Evolutionary conservation across 2,329 filamentous ascomycete species (phyloP).

Genomic region (Sphaerulina vaccinii): DNA sequence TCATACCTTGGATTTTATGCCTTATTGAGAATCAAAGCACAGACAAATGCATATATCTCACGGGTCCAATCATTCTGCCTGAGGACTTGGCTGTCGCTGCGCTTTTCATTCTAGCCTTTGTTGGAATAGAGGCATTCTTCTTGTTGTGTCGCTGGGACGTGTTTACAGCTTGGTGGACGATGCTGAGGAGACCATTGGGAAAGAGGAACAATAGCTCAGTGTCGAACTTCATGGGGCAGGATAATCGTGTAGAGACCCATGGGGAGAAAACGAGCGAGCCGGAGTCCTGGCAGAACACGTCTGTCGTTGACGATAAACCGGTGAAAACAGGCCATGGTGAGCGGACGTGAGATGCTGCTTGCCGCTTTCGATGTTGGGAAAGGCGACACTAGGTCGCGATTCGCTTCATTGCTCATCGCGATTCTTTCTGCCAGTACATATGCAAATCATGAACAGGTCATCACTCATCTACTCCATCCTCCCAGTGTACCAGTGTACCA

Average conservation of each 20-base stretch:
- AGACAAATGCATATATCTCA: conserved; percentile 21
- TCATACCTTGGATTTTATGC: conserved; percentile 32
- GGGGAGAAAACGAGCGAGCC: too few species aligned
- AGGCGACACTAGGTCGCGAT: too few species aligned
- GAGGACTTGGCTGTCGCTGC: conserved; percentile 26
- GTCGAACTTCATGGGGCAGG: background rate
- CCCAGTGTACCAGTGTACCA: background rate
- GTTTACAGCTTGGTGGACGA: conserved; percentile 24
- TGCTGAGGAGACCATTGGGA: conserved; percentile 12
- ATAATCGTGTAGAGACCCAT: too few species aligned
- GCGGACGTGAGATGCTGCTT: too few species aligned
- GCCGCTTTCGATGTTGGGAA: too few species aligned
- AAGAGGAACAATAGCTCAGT: conserved; percentile 12
- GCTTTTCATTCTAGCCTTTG: conserved; percentile 28
- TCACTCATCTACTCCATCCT: background rate
- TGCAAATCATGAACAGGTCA: too few species aligned
- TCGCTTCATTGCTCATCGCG: too few species aligned
- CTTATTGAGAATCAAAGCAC: conserved; percentile 27
- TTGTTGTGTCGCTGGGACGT: conserved; percentile 26
- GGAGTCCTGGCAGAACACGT: too few species aligned
- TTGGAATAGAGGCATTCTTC: conserved; percentile 30
- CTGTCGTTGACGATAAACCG: too few species aligned
- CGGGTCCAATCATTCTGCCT: conserved; percentile 24
- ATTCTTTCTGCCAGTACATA: too few species aligned
- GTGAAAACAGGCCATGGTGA: too few species aligned